Conservation (phyloP, 2,329 filamentous ascomycete species). For the Alternaria gansuensis region DNA sequence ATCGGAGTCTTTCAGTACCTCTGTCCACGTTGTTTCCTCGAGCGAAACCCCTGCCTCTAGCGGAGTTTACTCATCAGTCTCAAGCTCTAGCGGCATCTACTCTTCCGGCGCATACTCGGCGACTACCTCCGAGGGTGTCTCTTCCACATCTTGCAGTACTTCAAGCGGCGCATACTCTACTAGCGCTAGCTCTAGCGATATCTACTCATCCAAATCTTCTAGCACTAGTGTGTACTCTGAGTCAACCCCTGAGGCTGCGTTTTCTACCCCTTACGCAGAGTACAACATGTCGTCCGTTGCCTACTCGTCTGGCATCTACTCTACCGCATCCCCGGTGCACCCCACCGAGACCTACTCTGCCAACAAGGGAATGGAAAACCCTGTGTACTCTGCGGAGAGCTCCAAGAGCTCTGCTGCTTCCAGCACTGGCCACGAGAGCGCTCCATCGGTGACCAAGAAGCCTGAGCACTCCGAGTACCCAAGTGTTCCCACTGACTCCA, state of each 20-base stretch:
- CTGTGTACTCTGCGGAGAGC: constrained; percentile 10
- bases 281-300: constrained; percentile 5
- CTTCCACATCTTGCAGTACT: constrained; percentile 28
- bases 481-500: constrained; percentile 21
- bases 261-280: constrained; percentile 21
- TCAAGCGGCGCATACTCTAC: constrained; percentile 22
- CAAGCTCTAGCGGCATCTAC: constrained; percentile 7
- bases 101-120: constrained; percentile 6
- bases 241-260: constrained; percentile 23
- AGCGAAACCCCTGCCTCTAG: constrained; percentile 2
- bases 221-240: constrained; percentile 14
- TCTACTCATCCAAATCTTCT: neutral
- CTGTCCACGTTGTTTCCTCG: neutral
- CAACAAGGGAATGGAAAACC: constrained; percentile 14
- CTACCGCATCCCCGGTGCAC: constrained; percentile 6
- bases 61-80: neutral
- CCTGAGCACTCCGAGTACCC: constrained; percentile 25
- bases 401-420: constrained; percentile 17
- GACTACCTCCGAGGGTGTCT: constrained; percentile 21
- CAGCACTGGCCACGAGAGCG: constrained; percentile 18
- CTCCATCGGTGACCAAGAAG: constrained; percentile 29
- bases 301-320: constrained; percentile 4
- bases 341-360: constrained; percentile 11
- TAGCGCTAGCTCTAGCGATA: constrained; percentile 14
- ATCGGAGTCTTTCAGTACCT: constrained; percentile 10